phyloP scores from a whole-genome alignment of 176 grass and related monocot genomes.

The Panicum miliaceum region DNA sequence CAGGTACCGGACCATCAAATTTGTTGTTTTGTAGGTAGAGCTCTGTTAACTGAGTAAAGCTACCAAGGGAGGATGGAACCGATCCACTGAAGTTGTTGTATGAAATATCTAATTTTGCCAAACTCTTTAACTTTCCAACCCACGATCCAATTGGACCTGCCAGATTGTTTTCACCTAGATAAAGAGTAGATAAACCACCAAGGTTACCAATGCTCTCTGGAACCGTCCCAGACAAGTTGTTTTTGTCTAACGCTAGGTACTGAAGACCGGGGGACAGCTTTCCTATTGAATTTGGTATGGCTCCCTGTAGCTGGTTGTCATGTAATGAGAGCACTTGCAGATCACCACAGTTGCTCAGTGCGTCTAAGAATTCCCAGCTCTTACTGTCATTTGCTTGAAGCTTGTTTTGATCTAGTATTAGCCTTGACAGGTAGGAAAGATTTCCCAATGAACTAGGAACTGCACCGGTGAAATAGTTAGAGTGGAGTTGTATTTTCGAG shows the following conservation, averaged over 20 bases:
- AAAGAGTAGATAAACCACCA: rapidly evolving
- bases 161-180: not conserved
- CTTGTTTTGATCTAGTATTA: not conserved
- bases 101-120: not conserved
- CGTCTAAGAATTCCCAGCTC: not conserved
- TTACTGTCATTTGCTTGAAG: not conserved
- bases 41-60: not conserved
- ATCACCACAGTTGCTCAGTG: not conserved
- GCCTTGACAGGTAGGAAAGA: too few species aligned
- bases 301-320: not conserved
- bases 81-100: not conserved
- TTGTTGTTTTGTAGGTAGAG: not conserved
- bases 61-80: not conserved
- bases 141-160: not conserved
- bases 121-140: not conserved
- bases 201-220: not conserved
- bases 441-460: not conserved
- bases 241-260: not conserved
- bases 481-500: too few species aligned
- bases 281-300: not conserved
- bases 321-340: not conserved
- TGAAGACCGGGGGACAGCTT: not conserved
- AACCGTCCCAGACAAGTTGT: not conserved
- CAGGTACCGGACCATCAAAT: not conserved
- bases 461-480: not conserved